Percentiles rank a stretch among this genome's conserved stretches.
Evolutionary conservation across 2,329 filamentous ascomycete species (phyloP).

Genomic region (Aspergillus ochraceus): DNA sequence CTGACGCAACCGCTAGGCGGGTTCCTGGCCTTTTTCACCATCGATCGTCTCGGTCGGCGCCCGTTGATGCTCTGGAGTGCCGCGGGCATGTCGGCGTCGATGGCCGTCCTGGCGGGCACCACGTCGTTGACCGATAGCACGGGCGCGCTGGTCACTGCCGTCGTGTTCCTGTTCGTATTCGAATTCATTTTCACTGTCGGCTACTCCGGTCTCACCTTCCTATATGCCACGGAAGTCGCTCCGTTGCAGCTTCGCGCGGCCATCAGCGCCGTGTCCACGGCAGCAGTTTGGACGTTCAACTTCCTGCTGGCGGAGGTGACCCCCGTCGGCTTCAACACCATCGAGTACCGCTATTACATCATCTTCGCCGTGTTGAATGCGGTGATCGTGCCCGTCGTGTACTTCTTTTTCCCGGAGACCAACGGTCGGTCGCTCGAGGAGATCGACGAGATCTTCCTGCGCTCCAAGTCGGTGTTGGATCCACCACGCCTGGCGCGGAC

Average conservation of each 20-base stretch:
- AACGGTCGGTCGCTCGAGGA: conserved; percentile 41
- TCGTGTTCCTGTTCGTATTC: conserved; percentile 60
- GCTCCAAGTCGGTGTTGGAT: conserved; percentile 30
- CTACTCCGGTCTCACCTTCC: conserved; percentile 60
- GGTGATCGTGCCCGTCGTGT: conserved; percentile 32
- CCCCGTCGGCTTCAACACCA: conserved; percentile 40
- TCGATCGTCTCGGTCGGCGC: conserved; percentile 43
- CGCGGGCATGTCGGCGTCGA: conserved; percentile 28
- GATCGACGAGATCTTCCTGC: conserved; percentile 41
- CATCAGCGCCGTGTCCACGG: conserved; percentile 59
- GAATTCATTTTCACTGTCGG: conserved; percentile 62
- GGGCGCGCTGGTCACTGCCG: conserved; percentile 52
- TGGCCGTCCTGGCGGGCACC: conserved; percentile 49
- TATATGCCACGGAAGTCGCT: conserved; percentile 61
- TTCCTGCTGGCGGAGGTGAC: conserved; percentile 40
- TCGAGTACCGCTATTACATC: conserved; percentile 51
- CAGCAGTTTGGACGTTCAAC: conserved; percentile 40
- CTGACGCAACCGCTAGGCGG: conserved; percentile 39
- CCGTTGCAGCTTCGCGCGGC: conserved; percentile 44
- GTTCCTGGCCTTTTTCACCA: conserved; percentile 48
- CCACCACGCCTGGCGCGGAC: conserved; percentile 24
- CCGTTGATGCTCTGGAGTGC: conserved; percentile 37
- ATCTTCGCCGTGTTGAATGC: conserved; percentile 46
- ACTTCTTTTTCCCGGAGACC: conserved; percentile 42
- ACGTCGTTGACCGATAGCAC: conserved; percentile 48